A percentile compares a stretch with the other conserved stretches of the same genome.
Evolutionary conservation across 2,329 filamentous ascomycete species (phyloP).

Genomic region (Periconia digitata): DNA sequence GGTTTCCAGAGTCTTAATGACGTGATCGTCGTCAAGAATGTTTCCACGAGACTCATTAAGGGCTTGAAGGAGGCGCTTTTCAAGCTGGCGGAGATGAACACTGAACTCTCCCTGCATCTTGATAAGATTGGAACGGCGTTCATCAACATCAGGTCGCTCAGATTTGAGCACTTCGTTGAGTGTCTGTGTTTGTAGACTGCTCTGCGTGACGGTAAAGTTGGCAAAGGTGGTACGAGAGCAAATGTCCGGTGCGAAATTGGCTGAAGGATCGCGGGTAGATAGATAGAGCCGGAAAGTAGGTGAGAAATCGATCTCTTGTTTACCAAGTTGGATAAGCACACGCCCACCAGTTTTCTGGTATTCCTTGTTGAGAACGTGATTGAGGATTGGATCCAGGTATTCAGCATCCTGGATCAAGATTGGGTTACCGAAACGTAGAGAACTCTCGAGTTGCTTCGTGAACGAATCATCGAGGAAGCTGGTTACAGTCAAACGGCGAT

Average conservation of each 20-base stretch:
- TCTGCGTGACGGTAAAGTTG: conserved; percentile 99
- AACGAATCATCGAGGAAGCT: conserved; percentile 98
- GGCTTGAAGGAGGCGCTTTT: conserved; percentile 90
- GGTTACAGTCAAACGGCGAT: conserved; percentile 89
- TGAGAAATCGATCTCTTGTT: conserved; percentile 99
- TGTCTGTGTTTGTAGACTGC: conserved; percentile 96
- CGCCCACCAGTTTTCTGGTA: conserved; percentile 98
- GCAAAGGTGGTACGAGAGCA: conserved; percentile 98
- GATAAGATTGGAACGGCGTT: conserved; percentile 93
- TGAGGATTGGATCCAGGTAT: conserved; percentile 93
- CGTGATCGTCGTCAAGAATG: conserved; percentile 96
- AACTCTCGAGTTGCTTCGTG: conserved; percentile 96
- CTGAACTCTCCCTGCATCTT: conserved; percentile 99
- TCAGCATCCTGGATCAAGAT: conserved; percentile 99
- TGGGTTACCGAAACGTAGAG: conserved; percentile 94
- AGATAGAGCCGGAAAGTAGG: conserved; percentile 94
- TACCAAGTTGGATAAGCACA: conserved; percentile 96
- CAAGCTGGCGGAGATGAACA: conserved; percentile 91
- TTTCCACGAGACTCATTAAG: conserved; percentile 97
- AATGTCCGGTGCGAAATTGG: conserved; percentile 91
- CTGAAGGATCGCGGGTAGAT: conserved; percentile 93
- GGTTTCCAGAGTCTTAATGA: conserved; percentile 96
- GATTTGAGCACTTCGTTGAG: conserved; percentile 97
- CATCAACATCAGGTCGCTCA: conserved; percentile 94
- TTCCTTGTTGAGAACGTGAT: conserved; percentile 98